These are phyloP conservation scores for Phaeophleospora eucalypticola DNA, from an alignment of 2,329 filamentous ascomycete species.

Conservation along the genomic window DNA sequence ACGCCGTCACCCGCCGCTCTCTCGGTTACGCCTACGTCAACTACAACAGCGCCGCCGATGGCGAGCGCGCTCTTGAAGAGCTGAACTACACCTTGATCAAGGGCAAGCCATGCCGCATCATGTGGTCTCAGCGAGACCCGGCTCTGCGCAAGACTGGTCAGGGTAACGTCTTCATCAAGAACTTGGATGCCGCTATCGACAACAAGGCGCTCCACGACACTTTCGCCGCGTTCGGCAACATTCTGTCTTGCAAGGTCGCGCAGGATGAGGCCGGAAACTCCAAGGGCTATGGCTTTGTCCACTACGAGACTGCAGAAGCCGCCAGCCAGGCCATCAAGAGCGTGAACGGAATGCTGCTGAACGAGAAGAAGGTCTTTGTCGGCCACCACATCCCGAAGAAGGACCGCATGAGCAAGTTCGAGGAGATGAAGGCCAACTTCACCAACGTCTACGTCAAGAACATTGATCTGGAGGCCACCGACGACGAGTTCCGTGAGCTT, in stretches of 20 bases:
- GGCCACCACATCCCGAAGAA: constrained; percentile 99
- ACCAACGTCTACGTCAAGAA: constrained; percentile 99
- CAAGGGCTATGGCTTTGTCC: constrained; percentile 98
- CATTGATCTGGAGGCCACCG: constrained; percentile 75
- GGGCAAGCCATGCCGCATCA: constrained; percentile 97
- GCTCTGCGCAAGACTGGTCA: constrained; percentile 98
- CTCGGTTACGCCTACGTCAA: constrained; percentile 99
- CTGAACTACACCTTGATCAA: constrained; percentile 99
- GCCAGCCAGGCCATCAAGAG: constrained; percentile 97
- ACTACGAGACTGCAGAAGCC: constrained; percentile 99
- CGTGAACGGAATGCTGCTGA: constrained; percentile 98
- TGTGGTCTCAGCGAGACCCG: constrained; percentile 99
- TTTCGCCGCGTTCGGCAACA: constrained; percentile 98
- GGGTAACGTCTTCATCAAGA: constrained; percentile 99
- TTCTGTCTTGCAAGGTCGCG: constrained; percentile 98
- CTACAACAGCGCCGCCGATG: constrained; percentile 96
- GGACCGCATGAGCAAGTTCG: constrained; percentile 99
- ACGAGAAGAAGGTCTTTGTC: constrained; percentile 99
- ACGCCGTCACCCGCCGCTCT: constrained; percentile 95
- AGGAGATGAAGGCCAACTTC: constrained; percentile 99
- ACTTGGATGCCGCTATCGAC: constrained; percentile 95
- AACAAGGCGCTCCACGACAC: constrained; percentile 99
- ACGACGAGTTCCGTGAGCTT: constrained; percentile 89
- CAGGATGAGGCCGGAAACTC: constrained; percentile 96
- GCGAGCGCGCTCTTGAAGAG: constrained; percentile 97